Evolutionary conservation across 257 asterid genomes (phyloP), one percentile per base, ranked within the genome.

Genomic region (Catharanthus roseus): DNA sequence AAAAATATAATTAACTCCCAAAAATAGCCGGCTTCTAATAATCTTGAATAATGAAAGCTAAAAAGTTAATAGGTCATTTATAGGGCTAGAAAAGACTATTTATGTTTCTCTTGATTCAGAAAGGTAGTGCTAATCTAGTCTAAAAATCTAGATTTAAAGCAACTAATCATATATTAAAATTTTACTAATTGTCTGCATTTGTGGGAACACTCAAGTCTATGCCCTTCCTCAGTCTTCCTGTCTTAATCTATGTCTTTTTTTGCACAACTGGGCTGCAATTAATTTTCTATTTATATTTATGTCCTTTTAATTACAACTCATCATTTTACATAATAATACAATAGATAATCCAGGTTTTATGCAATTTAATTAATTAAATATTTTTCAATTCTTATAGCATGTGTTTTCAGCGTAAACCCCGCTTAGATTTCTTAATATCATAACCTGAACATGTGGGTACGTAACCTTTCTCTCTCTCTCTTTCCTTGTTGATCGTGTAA

Each of bases 331-430:
- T 57, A 28, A 57, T 57, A 28, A 33, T 26, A 57, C 73, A 58
- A 60, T 3, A 71, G 24, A 41, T 44, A 71, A 57, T 63, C 75
- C 75, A 29, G 58, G 38, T 33, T 61, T 15, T 72, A 47, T 36
- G 63, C 70, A 33, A 44, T 33, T 31, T n/a, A n/a, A n/a, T n/a
- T n/a, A n/a, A 47, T 19, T 49, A 61, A 72, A 61, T 24, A 38
- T 33, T 31, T 34, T 33, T 13, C 49, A 61, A 49, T 72, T 72
- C 50, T 72, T 4, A 34, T 72, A 13, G 51, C 75, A 72, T 72
- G 70, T 72, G 75, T 61, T 72, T 29, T 12, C 61, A 33, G 67
- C 75, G 75, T 50, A 42, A 62, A 72, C 24, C 60, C 24, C 70
- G 75, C 50, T 44, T 60, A 21, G 34, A 42, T 56, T 55, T 6